These are phyloP conservation scores for Debaryomyces fabryi DNA, from an alignment of 1,139 yeast genomes.

Conservation along the genomic window DNA sequence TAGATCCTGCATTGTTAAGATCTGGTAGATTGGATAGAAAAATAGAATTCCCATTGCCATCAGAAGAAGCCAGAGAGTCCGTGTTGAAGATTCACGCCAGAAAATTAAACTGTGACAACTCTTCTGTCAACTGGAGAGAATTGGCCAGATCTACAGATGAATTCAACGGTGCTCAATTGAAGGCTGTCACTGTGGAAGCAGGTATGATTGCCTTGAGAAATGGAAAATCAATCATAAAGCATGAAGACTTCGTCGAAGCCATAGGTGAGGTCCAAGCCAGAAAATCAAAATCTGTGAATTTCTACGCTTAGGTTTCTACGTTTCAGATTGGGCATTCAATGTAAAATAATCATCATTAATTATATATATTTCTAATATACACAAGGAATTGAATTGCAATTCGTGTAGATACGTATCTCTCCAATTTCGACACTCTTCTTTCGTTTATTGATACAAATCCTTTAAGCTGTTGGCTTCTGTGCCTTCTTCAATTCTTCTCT, in stretches of 20 bases:
- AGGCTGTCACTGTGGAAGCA: slow-evolving; percentile 98
- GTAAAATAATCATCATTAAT: slow-evolving; percentile 8
- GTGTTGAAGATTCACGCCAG: slow-evolving; percentile 96
- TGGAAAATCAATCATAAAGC: slow-evolving; percentile 89
- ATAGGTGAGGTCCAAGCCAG: slow-evolving; percentile 98
- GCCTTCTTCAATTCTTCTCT: slow-evolving; percentile 48
- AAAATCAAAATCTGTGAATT: slow-evolving; percentile 90
- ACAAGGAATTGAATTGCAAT: slow-evolving; percentile 3
- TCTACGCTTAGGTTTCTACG: slow-evolving; percentile 61
- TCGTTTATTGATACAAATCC: not conserved
- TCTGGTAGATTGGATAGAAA: slow-evolving; percentile 97
- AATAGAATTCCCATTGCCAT: slow-evolving; percentile 95
- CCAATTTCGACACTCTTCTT: not conserved
- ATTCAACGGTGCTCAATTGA: slow-evolving; percentile 97
- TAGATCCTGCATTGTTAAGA: slow-evolving; percentile 95
- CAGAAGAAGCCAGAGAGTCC: slow-evolving; percentile 96
- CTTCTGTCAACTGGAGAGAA: slow-evolving; percentile 93
- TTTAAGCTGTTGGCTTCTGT: slow-evolving; percentile 15
- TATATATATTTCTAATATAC: slow-evolving; percentile 9
- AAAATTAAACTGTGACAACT: slow-evolving; percentile 89
- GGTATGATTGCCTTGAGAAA: slow-evolving; percentile 99
- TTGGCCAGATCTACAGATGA: slow-evolving; percentile 97
- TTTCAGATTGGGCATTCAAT: not conserved
- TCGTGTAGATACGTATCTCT: not conserved
- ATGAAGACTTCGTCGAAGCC: slow-evolving; percentile 98